Evolutionary conservation across 2,329 filamentous ascomycete genomes (phyloP), one percentile per base, ranked within the genome.

Genomic region (Botrytis hyacinthi): DNA sequence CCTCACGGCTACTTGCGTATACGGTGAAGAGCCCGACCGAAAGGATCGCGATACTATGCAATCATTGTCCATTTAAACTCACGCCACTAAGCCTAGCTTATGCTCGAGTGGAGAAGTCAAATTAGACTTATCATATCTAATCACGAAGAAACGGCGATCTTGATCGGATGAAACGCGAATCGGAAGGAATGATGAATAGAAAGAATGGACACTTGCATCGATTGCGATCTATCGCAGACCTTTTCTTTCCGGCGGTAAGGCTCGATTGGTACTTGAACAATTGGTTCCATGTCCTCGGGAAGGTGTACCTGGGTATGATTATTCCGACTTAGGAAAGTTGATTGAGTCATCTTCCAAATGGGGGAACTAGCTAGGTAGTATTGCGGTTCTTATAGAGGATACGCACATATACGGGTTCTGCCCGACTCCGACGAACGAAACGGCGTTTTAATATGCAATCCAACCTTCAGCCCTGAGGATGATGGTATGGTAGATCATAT

Each of bases 331-430:
- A 26, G 26, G 48, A 22, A n/a, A 26, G 12, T 40, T 37, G 4
- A 18, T 68, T 26, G 14, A 68, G 35, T 68, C 65, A 29, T 68
- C 35, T 54, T 26, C 26, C 46, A 40, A 67, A 26, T 12, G 32
- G 9, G 40, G 51, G 32, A 48, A 10, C 26, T 57, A 29, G 65
- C 26, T 22, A 8, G 26, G 65, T 54, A 40, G 32, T 12, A 54
- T 22, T 29, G 29, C 46, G 26, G 35, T 51, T 54, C 22, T 48
- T 29, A 42, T 32, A 16, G 37, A 48, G 48, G 66, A 40, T 57
- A 44, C 18, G 48, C n/a, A 57, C 66, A 69, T 57, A 69, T 29
- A 51, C 63, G 63, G 62, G 48, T 69, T 20, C 37, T 42, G 35
- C 66, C 48, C 37, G 48, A 69, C 37, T 37, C 48, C 37, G 48